These are phyloP conservation scores for Metschnikowia cerradonensis DNA, from an alignment of 805 yeast genomes.

Conservation along the genomic window DNA sequence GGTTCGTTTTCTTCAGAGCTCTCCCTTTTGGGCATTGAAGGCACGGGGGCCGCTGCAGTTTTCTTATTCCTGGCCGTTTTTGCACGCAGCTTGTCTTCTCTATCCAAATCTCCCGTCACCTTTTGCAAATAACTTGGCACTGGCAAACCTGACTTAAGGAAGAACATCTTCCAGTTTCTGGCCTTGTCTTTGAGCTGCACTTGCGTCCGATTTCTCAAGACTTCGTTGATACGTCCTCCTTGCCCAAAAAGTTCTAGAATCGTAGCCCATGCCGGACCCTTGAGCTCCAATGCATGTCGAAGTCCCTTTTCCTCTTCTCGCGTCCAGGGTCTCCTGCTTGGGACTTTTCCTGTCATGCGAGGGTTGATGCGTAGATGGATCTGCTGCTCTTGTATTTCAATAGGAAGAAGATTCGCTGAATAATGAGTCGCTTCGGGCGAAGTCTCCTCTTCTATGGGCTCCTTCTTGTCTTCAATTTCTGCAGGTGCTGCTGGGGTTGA, in stretches of 20 bases:
- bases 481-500: background rate
- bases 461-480: background rate
- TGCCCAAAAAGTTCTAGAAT: conserved; percentile 89
- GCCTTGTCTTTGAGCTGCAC: conserved; percentile 96
- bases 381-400: conserved; percentile 42
- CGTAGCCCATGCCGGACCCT: conserved; percentile 93
- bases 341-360: conserved; percentile 22
- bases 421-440: conserved; percentile 24
- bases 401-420: conserved; percentile 35
- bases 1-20: background rate
- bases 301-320: conserved; percentile 84
- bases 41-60: conserved; percentile 41
- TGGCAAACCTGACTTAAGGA: conserved; percentile 66
- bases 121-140: conserved; percentile 76
- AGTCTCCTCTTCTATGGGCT: background rate
- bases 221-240: conserved; percentile 83
- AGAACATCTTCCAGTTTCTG: conserved; percentile 89
- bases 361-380: conserved; percentile 37
- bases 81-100: conserved; percentile 43
- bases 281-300: conserved; percentile 69
- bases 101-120: conserved; percentile 83
- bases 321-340: conserved; percentile 72
- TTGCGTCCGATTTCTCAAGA: conserved; percentile 80
- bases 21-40: conserved; percentile 16
- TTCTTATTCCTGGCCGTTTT: conserved; percentile 30